A percentile compares a stretch with the other conserved stretches of the same genome.
These are phyloP conservation scores for Dillenia turbinata DNA, from an alignment of 164 flowering plant species.

Conservation along the genomic window DNA sequence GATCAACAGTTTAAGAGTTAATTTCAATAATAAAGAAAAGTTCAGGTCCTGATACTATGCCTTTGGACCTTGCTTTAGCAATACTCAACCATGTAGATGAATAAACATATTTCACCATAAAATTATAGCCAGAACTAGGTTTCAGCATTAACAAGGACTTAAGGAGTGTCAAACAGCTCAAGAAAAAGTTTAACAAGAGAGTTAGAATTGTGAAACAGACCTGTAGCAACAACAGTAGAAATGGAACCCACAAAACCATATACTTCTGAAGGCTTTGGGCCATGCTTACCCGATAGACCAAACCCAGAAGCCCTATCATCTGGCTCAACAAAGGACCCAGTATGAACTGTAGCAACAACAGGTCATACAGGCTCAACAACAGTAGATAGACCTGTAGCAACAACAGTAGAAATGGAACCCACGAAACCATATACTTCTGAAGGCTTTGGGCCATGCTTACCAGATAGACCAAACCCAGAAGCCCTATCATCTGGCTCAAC, in stretches of 20 bases:
- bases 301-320: conserved; percentile 46
- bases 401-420: conserved; percentile 77
- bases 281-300: conserved; percentile 57
- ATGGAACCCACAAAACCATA: conserved; percentile 94
- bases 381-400: conserved; percentile 77
- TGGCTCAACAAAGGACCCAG: conserved; percentile 33
- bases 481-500: conserved; percentile 41
- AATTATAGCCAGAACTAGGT: too few species aligned
- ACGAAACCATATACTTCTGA: conserved; percentile 94
- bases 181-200: too few species aligned
- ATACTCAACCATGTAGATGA: too few species aligned
- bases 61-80: too few species aligned
- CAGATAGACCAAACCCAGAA: conserved; percentile 49
- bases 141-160: too few species aligned
- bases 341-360: too few species aligned
- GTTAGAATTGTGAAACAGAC: conserved; percentile 18
- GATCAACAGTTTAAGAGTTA: too few species aligned
- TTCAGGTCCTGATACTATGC: too few species aligned
- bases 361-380: too few species aligned
- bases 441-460: conserved; percentile 70
- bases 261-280: conserved; percentile 80
- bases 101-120: too few species aligned
- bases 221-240: conserved; percentile 72
- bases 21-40: too few species aligned
- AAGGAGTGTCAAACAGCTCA: too few species aligned